phyloP scores from a whole-genome alignment of 768 basidiomycete genomes.

The Coprinopsis strossmayeri region DNA sequence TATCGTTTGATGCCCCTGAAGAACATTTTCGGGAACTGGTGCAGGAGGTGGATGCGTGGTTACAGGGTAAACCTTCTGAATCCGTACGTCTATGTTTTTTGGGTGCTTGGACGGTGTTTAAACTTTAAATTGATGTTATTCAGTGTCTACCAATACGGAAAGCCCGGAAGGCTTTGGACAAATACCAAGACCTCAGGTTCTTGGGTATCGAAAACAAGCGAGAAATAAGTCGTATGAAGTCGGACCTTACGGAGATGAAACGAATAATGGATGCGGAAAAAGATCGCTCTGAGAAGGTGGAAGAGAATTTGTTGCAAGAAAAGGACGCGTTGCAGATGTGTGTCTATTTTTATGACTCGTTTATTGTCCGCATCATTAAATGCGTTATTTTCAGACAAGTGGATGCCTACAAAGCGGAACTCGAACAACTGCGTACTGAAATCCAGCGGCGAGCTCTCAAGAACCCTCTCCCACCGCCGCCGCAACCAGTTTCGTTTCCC shows the following conservation, averaged over 20 bases:
- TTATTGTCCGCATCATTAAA: too few relatives aligned
- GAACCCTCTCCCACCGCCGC: conserved; percentile 48
- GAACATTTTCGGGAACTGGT: conserved; percentile 31
- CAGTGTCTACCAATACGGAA: conserved; percentile 24
- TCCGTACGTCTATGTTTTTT: conserved; percentile 28
- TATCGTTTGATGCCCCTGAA: conserved; percentile 34
- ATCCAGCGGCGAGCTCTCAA: conserved; percentile 14
- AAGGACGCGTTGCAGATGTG: conserved; percentile 18
- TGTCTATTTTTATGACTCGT: too few relatives aligned
- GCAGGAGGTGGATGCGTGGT: conserved; percentile 46
- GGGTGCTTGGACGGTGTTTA: too few relatives aligned
- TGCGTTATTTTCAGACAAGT: background rate
- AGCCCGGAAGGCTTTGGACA: conserved; percentile 28
- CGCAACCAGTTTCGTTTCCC: conserved; percentile 43
- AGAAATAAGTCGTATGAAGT: conserved; percentile 25
- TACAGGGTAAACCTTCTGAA: conserved; percentile 33
- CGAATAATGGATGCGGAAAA: conserved; percentile 24
- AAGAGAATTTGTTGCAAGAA: conserved; percentile 26
- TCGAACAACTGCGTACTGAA: conserved; percentile 28
- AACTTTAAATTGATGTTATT: too few relatives aligned
- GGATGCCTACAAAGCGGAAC: conserved; percentile 20
- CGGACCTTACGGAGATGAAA: conserved; percentile 23
- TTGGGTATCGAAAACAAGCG: conserved; percentile 23
- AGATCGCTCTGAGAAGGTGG: conserved; percentile 28
- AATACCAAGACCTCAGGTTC: conserved; percentile 31